Evolutionary conservation across 305 asterid species (phyloP), one percentile per base, ranked within the genome.

Genomic region (Coffea humblotiana): DNA sequence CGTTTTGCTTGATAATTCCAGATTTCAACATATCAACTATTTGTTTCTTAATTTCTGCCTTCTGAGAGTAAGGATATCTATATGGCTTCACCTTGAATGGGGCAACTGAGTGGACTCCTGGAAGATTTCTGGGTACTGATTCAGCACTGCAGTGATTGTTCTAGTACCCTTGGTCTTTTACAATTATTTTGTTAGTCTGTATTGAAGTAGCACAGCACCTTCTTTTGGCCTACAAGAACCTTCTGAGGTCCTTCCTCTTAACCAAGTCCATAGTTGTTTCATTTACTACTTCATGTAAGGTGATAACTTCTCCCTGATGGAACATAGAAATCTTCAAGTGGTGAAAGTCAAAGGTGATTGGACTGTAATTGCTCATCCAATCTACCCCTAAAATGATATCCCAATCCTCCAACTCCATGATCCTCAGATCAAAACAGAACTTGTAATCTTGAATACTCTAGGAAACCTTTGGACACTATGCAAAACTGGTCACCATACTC

Each of bases 381-480:
- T 68, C 11, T 0, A 67, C 37, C 25, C 58, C 56, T 6, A 77
- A 11, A 0, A 77, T 54, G 52, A 77, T 7, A 9, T 77, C 75
- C 37, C 45, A 29, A 0, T 19, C 23, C 0, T 45, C 56, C 0
- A 75, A 4, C 0, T 8, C 2, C 4, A 77, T 4, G 1, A 52
- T 1, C 23, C 48, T 9, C 0, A 68, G 13, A 29, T 77, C 68
- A 51, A 21, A 51, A 0, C 1, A 3, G 2, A 67, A 52, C 0
- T 6, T 2, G 0, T 43, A 54, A 0, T 14, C 8, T 1, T 15
- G 18, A 14, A 10, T 23, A 0, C 25, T 2, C 64, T 15, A 65
- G 0, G 6, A 1, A 0, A 14, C 10, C 1, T 27, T 25, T 1
- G 43, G 6, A 49, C 76, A 49, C 12, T 2, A 3, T 1, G 1